phyloP scores from a whole-genome alignment of 2,329 filamentous ascomycete species.

The Curvularia hawaiiensis region DNA sequence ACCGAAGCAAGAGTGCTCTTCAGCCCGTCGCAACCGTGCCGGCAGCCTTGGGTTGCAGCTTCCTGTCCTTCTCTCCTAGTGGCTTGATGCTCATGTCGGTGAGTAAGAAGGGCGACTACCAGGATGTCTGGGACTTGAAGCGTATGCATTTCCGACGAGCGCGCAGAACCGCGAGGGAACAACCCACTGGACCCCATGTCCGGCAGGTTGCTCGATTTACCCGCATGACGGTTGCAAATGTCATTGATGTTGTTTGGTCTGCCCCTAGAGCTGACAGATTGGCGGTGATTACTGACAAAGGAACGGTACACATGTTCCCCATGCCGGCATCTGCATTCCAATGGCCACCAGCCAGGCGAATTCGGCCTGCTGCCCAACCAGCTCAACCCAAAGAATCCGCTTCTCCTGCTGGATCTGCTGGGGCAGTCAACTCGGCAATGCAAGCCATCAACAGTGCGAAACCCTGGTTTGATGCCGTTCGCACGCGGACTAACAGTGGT shows the following conservation, averaged over 20 bases:
- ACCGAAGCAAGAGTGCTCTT: constrained; percentile 56
- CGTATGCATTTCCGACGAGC: constrained; percentile 55
- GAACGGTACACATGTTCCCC: constrained; percentile 93
- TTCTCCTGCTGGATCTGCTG: constrained; percentile 38
- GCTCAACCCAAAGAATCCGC: constrained; percentile 40
- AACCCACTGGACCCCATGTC: constrained; percentile 57
- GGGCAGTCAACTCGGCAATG: constrained; percentile 48
- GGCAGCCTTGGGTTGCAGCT: constrained; percentile 76
- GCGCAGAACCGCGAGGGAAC: constrained; percentile 38
- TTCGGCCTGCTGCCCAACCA: constrained; percentile 34
- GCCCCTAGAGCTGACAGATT: constrained; percentile 79
- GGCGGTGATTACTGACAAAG: constrained; percentile 89
- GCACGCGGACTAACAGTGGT: constrained; percentile 40
- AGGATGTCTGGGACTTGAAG: constrained; percentile 81
- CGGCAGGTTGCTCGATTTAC: constrained; percentile 88
- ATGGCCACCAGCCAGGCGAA: constrained; percentile 75
- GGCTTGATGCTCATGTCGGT: constrained; percentile 77
- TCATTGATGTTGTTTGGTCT: constrained; percentile 90
- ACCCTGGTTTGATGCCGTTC: constrained; percentile 45
- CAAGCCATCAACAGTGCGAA: constrained; percentile 52
- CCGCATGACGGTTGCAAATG: constrained; percentile 87
- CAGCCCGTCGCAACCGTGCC: constrained; percentile 74
- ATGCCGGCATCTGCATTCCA: constrained; percentile 81
- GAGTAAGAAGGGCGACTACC: constrained; percentile 82
- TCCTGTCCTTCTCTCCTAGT: constrained; percentile 76